phyloP scores from a whole-genome alignment of 108 stramenopile species.

The Aurantiochytrium sp. region DNA sequence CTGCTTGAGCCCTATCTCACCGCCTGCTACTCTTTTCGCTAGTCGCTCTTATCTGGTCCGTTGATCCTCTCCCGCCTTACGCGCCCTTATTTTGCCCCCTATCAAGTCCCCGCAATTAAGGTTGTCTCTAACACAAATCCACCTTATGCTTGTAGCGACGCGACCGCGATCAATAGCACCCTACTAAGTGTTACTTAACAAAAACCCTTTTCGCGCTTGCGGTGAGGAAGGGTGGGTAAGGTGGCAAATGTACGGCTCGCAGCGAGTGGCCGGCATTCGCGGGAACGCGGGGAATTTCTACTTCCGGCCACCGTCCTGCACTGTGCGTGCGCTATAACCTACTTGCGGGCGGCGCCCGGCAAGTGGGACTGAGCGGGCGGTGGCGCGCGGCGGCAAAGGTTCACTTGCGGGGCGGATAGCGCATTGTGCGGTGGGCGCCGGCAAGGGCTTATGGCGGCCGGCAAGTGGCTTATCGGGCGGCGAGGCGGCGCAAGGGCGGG shows the following conservation, averaged over 20 bases:
- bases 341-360: neutral
- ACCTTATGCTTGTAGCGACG: neutral
- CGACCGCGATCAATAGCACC: neutral
- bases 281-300: neutral
- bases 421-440: no score
- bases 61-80: neutral
- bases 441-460: no score
- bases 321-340: no score
- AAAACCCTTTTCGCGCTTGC: neutral
- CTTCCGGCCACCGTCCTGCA: no score
- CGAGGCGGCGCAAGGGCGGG: no score
- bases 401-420: no score
- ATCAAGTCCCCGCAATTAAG: neutral
- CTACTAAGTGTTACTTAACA: neutral
- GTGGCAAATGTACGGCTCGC: neutral
- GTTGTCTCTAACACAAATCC: neutral
- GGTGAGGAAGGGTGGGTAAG: neutral
- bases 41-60: neutral
- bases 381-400: no score
- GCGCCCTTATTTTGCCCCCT: no score
- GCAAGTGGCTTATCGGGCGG: no score
- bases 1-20: neutral
- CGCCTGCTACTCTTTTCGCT: neutral
- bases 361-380: neutral
- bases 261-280: neutral